Conservation (phyloP, 495 filamentous ascomycete species). For the Xanthoparmelia taractica region DNA sequence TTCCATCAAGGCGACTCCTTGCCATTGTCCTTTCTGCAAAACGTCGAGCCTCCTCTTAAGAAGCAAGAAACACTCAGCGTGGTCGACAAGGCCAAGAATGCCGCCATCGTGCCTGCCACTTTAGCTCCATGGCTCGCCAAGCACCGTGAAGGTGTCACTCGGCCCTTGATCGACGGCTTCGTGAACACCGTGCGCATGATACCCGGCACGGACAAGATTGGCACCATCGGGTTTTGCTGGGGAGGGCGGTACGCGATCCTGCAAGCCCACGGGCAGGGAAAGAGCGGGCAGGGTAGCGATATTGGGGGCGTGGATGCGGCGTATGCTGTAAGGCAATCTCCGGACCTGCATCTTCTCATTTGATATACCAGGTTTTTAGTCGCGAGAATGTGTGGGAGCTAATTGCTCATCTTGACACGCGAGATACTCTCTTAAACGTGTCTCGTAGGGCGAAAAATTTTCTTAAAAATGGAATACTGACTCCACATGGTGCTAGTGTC, state of each 20-base stretch:
- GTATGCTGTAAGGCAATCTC: conserved; percentile 24
- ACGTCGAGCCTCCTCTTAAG: conserved; percentile 31
- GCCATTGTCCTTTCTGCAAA: conserved; percentile 32
- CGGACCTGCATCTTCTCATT: background rate
- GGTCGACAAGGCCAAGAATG: conserved; percentile 36
- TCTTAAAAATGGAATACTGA: background rate
- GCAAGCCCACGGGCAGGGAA: conserved; percentile 27
- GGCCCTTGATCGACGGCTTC: conserved; percentile 26
- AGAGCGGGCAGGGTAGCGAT: conserved; percentile 29
- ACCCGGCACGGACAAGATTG: conserved; percentile 32
- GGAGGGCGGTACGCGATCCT: conserved; percentile 36
- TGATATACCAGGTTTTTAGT: background rate
- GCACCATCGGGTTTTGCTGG: conserved; percentile 40
- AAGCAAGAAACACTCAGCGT: conserved; percentile 19
- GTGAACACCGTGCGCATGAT: conserved; percentile 31
- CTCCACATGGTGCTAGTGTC: conserved; percentile 14
- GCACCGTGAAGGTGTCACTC: conserved; percentile 31
- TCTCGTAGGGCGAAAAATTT: background rate
- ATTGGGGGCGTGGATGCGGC: conserved; percentile 35
- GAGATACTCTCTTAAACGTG: background rate
- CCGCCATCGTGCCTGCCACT: conserved; percentile 32
- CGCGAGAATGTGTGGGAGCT: background rate
- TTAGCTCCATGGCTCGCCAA: conserved; percentile 35
- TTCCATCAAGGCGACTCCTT: conserved; percentile 38
- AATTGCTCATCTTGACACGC: background rate